Percentiles rank a stretch among this genome's conserved stretches.
These are phyloP conservation scores for Dothideomycetes sp. DNA, from an alignment of 2,329 filamentous ascomycete species.

Conservation along the genomic window DNA sequence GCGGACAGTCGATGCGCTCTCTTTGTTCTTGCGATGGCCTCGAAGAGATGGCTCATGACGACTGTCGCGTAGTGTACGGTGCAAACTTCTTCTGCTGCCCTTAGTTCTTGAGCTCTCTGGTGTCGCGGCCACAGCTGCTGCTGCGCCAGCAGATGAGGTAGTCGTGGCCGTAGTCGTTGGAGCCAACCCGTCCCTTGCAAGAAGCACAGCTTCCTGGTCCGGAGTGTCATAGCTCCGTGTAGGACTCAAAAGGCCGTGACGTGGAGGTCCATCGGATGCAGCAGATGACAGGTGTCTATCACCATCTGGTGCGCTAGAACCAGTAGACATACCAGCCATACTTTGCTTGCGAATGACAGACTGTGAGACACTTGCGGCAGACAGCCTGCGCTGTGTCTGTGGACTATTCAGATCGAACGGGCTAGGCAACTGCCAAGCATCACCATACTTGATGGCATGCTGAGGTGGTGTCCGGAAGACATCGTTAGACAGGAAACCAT, in stretches of 20 bases:
- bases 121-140: conserved; percentile 13
- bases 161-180: conserved; percentile 11
- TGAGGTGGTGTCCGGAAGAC: conserved; percentile 39
- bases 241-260: conserved; percentile 15
- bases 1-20: conserved; percentile 52
- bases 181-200: conserved; percentile 6
- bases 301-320: conserved; percentile 20
- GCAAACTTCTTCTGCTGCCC: conserved; percentile 74
- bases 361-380: conserved; percentile 24
- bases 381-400: conserved; percentile 24
- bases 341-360: conserved; percentile 11
- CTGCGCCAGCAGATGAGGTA: conserved; percentile 3
- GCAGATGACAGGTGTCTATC: conserved; percentile 19
- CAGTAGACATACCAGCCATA: conserved; percentile 3
- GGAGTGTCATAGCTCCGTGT: conserved; percentile 18
- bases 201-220: conserved; percentile 15
- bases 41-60: conserved; percentile 33
- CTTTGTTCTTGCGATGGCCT: conserved; percentile 67
- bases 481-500: conserved; percentile 23
- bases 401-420: conserved; percentile 23
- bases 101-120: conserved; percentile 22
- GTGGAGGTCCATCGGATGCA: conserved; percentile 17
- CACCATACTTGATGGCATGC: conserved; percentile 22
- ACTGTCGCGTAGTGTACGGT: conserved; percentile 73
- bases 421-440: conserved; percentile 26